phyloP scores from a whole-genome alignment of 2,329 filamentous ascomycete genomes.

The Talaromyces amestolkiae region DNA sequence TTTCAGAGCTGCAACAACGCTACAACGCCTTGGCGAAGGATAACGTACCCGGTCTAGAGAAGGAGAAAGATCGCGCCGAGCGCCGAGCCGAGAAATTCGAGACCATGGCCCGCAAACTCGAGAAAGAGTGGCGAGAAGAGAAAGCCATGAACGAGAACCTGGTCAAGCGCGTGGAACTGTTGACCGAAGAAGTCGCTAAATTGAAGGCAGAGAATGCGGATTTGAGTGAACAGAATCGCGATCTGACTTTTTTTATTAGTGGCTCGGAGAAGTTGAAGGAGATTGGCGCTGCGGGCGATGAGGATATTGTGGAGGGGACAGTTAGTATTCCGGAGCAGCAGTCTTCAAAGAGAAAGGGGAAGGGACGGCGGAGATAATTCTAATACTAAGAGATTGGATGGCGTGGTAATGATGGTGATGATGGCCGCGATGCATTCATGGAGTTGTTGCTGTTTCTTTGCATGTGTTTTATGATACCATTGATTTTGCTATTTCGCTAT shows the following conservation, averaged over 20 bases:
- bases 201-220: slow-evolving; percentile 65
- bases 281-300: slow-evolving; percentile 47
- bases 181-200: slow-evolving; percentile 58
- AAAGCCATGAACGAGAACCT: slow-evolving; percentile 79
- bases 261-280: slow-evolving; percentile 75
- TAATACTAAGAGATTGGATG: background rate
- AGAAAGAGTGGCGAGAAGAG: slow-evolving; percentile 78
- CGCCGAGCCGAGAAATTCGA: slow-evolving; percentile 69
- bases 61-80: slow-evolving; percentile 66
- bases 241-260: slow-evolving; percentile 82
- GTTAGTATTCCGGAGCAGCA: slow-evolving; percentile 60
- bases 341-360: slow-evolving; percentile 48
- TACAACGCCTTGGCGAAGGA: slow-evolving; percentile 54
- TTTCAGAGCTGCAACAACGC: slow-evolving; percentile 56
- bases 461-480: slow-evolving; percentile 10
- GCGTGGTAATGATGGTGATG: background rate
- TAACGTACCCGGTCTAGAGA: slow-evolving; percentile 67
- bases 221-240: slow-evolving; percentile 79
- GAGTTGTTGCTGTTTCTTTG: background rate
- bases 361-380: slow-evolving; percentile 26
- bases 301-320: slow-evolving; percentile 72
- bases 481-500: background rate
- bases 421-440: slow-evolving; percentile 1
- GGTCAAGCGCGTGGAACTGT: slow-evolving; percentile 70
- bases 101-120: slow-evolving; percentile 70